Conservation (phyloP, 2,329 filamentous ascomycete species). For the Fusarium papillatum region DNA sequence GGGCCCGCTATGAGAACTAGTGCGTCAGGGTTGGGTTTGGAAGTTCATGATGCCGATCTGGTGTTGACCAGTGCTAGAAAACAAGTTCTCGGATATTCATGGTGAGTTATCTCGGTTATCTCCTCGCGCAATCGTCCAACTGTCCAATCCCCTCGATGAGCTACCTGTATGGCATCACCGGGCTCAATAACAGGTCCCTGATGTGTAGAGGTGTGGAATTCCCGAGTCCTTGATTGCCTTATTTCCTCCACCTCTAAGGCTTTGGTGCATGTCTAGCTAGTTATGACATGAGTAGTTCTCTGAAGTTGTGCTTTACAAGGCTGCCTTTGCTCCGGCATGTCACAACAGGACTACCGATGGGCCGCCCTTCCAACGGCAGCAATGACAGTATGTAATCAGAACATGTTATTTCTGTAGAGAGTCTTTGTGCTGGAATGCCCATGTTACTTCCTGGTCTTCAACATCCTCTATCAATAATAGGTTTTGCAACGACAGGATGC, state of each 20-base stretch:
- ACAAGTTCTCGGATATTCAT: slow-evolving; percentile 16
- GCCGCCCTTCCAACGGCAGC: background rate
- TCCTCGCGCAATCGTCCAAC: slow-evolving; percentile 6
- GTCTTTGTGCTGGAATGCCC: background rate
- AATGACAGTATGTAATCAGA: background rate
- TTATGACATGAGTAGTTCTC: background rate
- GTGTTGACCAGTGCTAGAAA: slow-evolving; percentile 28
- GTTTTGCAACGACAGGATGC: background rate
- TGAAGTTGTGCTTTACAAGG: background rate
- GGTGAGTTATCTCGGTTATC: slow-evolving; percentile 21
- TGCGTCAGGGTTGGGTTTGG: slow-evolving; percentile 21
- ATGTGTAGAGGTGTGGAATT: background rate
- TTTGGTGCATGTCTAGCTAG: background rate
- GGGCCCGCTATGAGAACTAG: slow-evolving; percentile 14
- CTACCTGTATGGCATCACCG: background rate
- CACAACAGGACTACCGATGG: background rate
- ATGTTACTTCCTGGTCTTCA: background rate
- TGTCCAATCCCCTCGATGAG: background rate
- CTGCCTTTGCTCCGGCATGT: background rate
- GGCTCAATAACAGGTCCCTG: background rate
- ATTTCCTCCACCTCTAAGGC: background rate
- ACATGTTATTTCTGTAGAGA: background rate
- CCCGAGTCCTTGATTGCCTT: background rate
- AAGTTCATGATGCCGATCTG: slow-evolving; percentile 31
- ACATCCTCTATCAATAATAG: background rate